Evolutionary conservation across 2,329 filamentous ascomycete species (phyloP).

Genomic region (Parastagonospora nodorum): DNA sequence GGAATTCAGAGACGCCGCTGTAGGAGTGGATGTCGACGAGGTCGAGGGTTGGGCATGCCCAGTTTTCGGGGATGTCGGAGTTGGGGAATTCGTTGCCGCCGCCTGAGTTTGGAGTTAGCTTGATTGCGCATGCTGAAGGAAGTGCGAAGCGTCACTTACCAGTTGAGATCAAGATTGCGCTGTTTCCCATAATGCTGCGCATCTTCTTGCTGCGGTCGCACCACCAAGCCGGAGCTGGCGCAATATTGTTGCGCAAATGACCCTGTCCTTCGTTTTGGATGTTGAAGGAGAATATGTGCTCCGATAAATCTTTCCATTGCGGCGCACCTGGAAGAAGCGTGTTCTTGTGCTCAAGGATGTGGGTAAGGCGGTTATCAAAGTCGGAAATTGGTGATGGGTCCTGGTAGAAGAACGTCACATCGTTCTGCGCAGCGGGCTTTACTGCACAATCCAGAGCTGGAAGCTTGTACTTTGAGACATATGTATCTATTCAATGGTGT

Average conservation of each 20-base stretch:
- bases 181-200: constrained; percentile 8
- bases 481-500: neutral
- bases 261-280: constrained; percentile 12
- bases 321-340: neutral
- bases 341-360: constrained; percentile 3
- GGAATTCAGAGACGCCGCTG: constrained; percentile 6
- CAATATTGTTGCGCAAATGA: constrained; percentile 5
- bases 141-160: neutral
- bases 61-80: constrained; percentile 5
- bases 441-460: constrained; percentile 1
- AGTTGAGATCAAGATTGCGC: constrained; percentile 8
- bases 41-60: constrained; percentile 3
- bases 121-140: neutral
- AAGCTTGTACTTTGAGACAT: neutral
- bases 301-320: constrained; percentile 8
- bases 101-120: neutral
- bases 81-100: constrained; percentile 7
- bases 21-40: constrained; percentile 10
- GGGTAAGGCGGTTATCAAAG: constrained; percentile 9
- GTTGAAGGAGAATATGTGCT: constrained; percentile 10
- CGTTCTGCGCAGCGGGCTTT: constrained; percentile 3
- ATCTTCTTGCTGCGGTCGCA: constrained; percentile 12
- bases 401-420: constrained; percentile 9
- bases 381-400: constrained; percentile 10
- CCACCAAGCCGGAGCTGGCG: constrained; percentile 8